phyloP scores from a whole-genome alignment of 352 stramenopile genomes.

The Pythium oligandrum region DNA sequence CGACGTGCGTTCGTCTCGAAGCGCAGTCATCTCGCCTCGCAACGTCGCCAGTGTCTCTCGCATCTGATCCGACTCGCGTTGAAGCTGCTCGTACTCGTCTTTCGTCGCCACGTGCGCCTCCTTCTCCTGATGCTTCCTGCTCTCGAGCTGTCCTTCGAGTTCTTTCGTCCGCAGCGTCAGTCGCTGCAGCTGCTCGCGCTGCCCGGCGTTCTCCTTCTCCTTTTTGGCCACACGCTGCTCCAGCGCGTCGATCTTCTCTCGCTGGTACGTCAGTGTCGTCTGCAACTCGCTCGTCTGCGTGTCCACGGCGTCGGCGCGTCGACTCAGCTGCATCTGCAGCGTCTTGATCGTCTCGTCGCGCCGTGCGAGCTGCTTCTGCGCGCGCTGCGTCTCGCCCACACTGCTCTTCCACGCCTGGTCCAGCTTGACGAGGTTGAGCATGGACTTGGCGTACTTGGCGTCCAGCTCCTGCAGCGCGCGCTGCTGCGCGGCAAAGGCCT shows the following conservation, averaged over 20 bases:
- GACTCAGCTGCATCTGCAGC: constrained; percentile 18
- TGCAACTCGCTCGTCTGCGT: constrained; percentile 13
- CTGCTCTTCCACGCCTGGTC: constrained; percentile 71
- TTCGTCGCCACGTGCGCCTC: constrained; percentile 12
- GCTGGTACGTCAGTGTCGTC: constrained; percentile 12
- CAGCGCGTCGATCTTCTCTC: constrained; percentile 18
- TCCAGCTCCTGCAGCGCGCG: constrained; percentile 41
- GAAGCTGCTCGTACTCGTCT: constrained; percentile 20
- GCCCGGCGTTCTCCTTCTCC: constrained; percentile 6
- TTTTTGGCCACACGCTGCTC: constrained; percentile 5
- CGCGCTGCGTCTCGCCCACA: constrained; percentile 20
- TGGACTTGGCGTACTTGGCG: constrained; percentile 58
- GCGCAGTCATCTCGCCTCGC: constrained; percentile 46
- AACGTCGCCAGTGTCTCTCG: constrained; percentile 37
- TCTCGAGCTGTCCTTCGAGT: constrained; percentile 27
- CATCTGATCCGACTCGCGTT: constrained; percentile 17
- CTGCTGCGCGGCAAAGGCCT: constrained; percentile 32
- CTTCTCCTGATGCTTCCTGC: constrained; percentile 9
- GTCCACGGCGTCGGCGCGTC: constrained; percentile 18
- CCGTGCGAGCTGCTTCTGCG: constrained; percentile 9
- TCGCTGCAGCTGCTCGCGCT: constrained; percentile 9
- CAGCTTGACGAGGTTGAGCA: constrained; percentile 62
- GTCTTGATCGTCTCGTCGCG: constrained; percentile 8
- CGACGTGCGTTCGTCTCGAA: constrained; percentile 37
- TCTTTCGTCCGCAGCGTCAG: constrained; percentile 20